phyloP scores from a whole-genome alignment of 257 asterid species.

The Asclepias syriaca region DNA sequence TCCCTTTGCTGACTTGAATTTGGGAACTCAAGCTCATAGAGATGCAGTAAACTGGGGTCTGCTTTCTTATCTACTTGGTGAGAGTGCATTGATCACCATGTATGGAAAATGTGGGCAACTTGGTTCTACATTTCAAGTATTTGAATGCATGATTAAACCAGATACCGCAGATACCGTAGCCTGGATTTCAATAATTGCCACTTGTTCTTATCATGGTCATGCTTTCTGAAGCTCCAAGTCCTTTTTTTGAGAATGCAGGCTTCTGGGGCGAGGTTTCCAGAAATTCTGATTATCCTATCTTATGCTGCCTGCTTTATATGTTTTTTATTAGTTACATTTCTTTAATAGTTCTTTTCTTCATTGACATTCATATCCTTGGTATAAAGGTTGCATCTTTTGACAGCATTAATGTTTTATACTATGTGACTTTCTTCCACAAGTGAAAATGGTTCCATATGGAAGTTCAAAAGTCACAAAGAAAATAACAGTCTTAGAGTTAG shows the following conservation, averaged over 20 bases:
- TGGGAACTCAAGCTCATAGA: conserved; percentile 54
- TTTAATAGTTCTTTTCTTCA: too few species aligned
- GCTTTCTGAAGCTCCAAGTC: conserved; percentile 36
- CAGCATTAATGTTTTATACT: neutral
- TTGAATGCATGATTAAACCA: conserved; percentile 32
- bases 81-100: conserved; percentile 52
- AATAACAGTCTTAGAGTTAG: neutral
- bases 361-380: too few species aligned
- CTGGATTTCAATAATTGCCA: conserved; percentile 54
- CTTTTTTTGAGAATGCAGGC: conserved; percentile 37
- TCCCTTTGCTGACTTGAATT: conserved; percentile 31
- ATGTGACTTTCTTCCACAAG: neutral
- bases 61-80: conserved; percentile 40
- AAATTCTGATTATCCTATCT: too few species aligned
- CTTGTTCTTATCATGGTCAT: conserved; percentile 44
- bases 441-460: neutral
- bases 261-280: conserved; percentile 19
- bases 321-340: neutral
- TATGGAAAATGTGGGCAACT: conserved; percentile 47
- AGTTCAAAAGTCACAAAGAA: neutral
- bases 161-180: conserved; percentile 48
- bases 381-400: neutral
- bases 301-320: too few species aligned
- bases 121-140: conserved; percentile 35
- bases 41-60: conserved; percentile 50